Percentiles rank a stretch among this genome's conserved stretches.
Evolutionary conservation across 768 basidiomycete species (phyloP).

Genomic region (Tricholoma saponaceum): DNA sequence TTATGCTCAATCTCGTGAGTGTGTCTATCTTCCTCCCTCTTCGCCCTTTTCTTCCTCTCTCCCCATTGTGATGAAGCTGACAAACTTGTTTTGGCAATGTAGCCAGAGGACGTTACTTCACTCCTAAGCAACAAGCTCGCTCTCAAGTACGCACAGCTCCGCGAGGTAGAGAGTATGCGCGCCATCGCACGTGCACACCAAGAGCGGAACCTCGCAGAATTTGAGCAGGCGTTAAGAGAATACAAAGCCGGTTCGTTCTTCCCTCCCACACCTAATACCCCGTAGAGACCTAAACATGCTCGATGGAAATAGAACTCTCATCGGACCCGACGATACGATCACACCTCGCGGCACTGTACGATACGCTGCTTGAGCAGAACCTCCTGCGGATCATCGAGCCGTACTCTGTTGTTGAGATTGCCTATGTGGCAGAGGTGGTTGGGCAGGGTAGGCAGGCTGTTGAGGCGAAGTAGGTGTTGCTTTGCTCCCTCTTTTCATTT

Average conservation of each 20-base stretch:
- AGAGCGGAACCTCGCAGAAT: slow-evolving; percentile 83
- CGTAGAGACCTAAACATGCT: not conserved
- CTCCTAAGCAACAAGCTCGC: slow-evolving; percentile 87
- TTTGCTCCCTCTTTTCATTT: not conserved
- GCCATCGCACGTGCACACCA: slow-evolving; percentile 93
- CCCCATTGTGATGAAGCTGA: not conserved
- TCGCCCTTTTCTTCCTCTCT: not conserved
- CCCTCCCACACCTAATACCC: not conserved
- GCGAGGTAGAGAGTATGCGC: slow-evolving; percentile 95
- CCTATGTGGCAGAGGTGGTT: slow-evolving; percentile 82
- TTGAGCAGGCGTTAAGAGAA: slow-evolving; percentile 82
- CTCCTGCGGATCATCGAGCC: slow-evolving; percentile 93
- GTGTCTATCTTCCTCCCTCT: no score
- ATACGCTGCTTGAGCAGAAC: slow-evolving; percentile 95
- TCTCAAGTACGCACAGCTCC: slow-evolving; percentile 77
- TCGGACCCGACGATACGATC: slow-evolving; percentile 95
- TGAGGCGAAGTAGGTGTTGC: slow-evolving; percentile 74
- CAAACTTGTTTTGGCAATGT: not conserved
- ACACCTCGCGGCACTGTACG: slow-evolving; percentile 91
- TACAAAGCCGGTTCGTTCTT: slow-evolving; percentile 64
- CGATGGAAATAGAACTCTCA: slow-evolving; percentile 83
- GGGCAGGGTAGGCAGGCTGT: slow-evolving; percentile 86
- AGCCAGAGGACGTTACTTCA: slow-evolving; percentile 93
- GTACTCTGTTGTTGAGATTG: slow-evolving; percentile 88
- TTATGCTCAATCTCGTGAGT: slow-evolving; percentile 92